A percentile compares a stretch with the other conserved stretches of the same genome.
phyloP scores from a whole-genome alignment of 129 eudicot genomes.

The Ambrosia artemisiifolia region DNA sequence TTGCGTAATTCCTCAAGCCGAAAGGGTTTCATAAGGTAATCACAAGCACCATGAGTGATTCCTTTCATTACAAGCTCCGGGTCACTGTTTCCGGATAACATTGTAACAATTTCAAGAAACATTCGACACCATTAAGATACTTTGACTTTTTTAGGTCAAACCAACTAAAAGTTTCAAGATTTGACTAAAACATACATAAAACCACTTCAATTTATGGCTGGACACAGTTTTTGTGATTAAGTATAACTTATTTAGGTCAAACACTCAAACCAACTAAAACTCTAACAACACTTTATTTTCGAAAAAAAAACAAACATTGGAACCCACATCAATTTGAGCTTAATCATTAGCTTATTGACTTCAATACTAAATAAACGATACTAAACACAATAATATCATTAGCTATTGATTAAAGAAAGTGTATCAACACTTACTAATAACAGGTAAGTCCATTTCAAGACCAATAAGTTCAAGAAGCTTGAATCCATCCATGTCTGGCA shows the following conservation, averaged over 20 bases:
- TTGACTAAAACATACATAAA: no score
- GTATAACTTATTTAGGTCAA: no score
- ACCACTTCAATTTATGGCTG: not conserved
- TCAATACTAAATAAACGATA: constrained; percentile 9
- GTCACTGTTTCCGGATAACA: constrained; percentile 93
- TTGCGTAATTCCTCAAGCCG: constrained; percentile 92
- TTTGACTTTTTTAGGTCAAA: not conserved
- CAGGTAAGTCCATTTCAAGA: constrained; percentile 94
- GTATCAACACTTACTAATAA: constrained; percentile 56
- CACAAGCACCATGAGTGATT: constrained; percentile 92
- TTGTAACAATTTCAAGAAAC: constrained; percentile 40
- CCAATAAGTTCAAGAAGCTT: constrained; percentile 88
- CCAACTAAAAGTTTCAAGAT: not conserved
- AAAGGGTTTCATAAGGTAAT: constrained; percentile 90
- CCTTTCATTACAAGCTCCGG: constrained; percentile 96
- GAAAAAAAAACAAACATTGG: not conserved
- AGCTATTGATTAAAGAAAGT: constrained; percentile 9
- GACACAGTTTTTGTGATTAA: not conserved
- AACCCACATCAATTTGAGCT: constrained; percentile 8
- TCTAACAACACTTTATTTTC: not conserved
- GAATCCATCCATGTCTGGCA: constrained; percentile 99
- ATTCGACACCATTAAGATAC: constrained; percentile 8
- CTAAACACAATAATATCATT: not conserved
- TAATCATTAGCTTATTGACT: constrained; percentile 9
- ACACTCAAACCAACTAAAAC: not conserved